These are phyloP conservation scores for Sugiyamaella japonica DNA, from an alignment of 1,139 yeast genomes.

Conservation along the genomic window DNA sequence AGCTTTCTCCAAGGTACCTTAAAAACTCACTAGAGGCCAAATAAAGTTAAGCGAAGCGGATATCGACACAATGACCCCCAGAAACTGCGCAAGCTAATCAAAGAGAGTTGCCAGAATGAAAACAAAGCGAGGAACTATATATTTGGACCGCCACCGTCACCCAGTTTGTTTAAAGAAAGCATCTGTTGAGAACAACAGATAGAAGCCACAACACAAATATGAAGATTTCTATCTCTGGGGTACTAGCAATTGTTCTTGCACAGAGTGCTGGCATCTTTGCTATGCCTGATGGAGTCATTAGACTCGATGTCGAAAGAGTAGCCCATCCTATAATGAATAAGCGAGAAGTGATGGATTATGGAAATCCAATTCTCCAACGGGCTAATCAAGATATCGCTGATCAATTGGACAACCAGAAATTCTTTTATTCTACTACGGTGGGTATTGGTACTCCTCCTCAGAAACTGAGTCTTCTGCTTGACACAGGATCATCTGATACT, in stretches of 20 bases:
- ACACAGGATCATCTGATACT: conserved; percentile 71
- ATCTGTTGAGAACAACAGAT: background rate
- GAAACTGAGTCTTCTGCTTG: conserved; percentile 42
- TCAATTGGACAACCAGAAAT: conserved; percentile 38
- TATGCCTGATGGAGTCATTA: conserved; percentile 32
- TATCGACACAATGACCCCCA: background rate
- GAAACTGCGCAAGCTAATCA: background rate
- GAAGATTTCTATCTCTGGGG: background rate
- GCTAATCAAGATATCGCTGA: conserved; percentile 33
- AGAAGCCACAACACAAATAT: background rate
- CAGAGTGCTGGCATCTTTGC: conserved; percentile 1
- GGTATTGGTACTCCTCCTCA: conserved; percentile 37
- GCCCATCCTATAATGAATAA: conserved; percentile 26
- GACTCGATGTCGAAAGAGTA: conserved; percentile 29
- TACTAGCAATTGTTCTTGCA: background rate
- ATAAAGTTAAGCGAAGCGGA: background rate
- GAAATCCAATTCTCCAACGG: conserved; percentile 23
- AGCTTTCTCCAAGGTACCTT: too few relatives aligned
- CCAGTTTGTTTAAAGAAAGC: background rate
- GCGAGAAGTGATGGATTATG: conserved; percentile 23
- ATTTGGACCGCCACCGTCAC: background rate
- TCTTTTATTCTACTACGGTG: conserved; percentile 39
- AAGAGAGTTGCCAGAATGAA: background rate
- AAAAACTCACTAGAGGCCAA: background rate
- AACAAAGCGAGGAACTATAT: background rate